A percentile compares a stretch with the other conserved stretches of the same genome.
These are phyloP conservation scores for Iris pallida DNA, from an alignment of 116 monocot species.

Conservation along the genomic window DNA sequence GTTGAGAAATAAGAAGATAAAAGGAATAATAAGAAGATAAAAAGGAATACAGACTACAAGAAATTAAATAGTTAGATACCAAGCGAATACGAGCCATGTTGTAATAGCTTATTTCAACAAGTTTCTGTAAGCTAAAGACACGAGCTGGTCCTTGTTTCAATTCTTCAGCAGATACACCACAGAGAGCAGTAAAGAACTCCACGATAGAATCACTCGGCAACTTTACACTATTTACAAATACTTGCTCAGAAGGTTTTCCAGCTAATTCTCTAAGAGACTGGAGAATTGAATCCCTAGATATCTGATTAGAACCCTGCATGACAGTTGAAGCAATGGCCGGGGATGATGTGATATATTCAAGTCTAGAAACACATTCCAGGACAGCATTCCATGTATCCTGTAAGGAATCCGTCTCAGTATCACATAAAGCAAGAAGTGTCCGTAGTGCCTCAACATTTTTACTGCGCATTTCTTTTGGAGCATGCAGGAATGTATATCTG, in stretches of 20 bases:
- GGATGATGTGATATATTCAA: slow-evolving; percentile 85
- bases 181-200: slow-evolving; percentile 93
- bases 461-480: slow-evolving; percentile 95
- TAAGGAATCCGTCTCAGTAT: slow-evolving; percentile 64
- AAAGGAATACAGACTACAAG: neutral
- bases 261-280: slow-evolving; percentile 82
- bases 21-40: no score
- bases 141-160: slow-evolving; percentile 87
- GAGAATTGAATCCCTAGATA: slow-evolving; percentile 84
- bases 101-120: slow-evolving; percentile 99
- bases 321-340: slow-evolving; percentile 80
- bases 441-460: slow-evolving; percentile 98
- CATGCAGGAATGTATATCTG: slow-evolving; percentile 96
- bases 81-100: slow-evolving; percentile 96
- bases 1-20: neutral
- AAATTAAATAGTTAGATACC: slow-evolving; percentile 36
- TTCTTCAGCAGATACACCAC: slow-evolving; percentile 96
- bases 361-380: slow-evolving; percentile 92
- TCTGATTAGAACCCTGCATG: slow-evolving; percentile 98
- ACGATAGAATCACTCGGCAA: slow-evolving; percentile 90
- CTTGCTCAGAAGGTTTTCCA: slow-evolving; percentile 88
- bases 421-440: slow-evolving; percentile 69
- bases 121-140: slow-evolving; percentile 91
- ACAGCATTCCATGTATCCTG: slow-evolving; percentile 99
- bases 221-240: slow-evolving; percentile 89